Conservation (phyloP, 2,329 filamentous ascomycete species). For the Fonsecaea monophora region DNA sequence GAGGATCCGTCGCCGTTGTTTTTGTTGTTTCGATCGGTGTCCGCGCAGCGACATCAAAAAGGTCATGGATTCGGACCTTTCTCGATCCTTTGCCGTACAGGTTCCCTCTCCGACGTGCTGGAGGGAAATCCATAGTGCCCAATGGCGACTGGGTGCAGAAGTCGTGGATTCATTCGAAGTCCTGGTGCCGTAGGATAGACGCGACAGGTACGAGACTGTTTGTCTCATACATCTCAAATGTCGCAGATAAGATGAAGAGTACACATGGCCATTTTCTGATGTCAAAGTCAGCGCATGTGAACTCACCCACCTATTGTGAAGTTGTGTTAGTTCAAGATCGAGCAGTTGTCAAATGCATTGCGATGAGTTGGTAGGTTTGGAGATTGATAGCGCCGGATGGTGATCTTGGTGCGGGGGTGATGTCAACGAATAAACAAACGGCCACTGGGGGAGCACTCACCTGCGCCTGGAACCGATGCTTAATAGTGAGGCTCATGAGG, state of each 20-base stretch:
- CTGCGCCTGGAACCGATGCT: neutral
- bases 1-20: neutral
- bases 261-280: neutral
- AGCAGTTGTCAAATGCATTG: neutral
- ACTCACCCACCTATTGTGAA: neutral
- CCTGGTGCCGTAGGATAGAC: neutral
- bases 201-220: neutral
- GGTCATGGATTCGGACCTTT: constrained; percentile 33
- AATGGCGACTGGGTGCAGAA: neutral
- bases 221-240: neutral
- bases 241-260: neutral
- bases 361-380: neutral
- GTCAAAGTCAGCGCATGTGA: neutral
- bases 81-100: constrained; percentile 48
- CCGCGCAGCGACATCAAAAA: constrained; percentile 29
- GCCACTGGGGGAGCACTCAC: neutral
- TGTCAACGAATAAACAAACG: constrained; percentile 28
- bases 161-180: constrained; percentile 1
- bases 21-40: constrained; percentile 11
- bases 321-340: neutral
- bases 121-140: constrained; percentile 30
- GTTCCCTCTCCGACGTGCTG: constrained; percentile 43
- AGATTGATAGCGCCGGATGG: constrained; percentile 3
- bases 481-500: no score
- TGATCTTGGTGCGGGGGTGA: constrained; percentile 25